Base-by-base conservation (phyloP, 257 asterid species). In the Asclepias syriaca region DNA sequence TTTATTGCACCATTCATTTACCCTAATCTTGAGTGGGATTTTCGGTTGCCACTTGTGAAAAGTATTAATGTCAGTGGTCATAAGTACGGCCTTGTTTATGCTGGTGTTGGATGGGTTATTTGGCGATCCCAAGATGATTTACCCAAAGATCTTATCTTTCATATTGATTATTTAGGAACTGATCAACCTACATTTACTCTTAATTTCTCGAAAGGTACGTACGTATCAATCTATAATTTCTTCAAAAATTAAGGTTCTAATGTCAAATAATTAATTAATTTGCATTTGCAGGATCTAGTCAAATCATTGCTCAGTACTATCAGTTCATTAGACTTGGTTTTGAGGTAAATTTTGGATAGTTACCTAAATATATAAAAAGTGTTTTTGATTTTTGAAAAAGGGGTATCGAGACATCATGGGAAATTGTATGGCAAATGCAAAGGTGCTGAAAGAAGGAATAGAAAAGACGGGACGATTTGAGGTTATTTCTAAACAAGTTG, bases 331-430 rank as follows among this genome's bases (percentile, higher is more conserved):
- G 70, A 50, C 21, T 66, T 14, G 70, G 70, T 1, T 21, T 66
- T 66, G 70, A 66, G 70, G 70, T 24, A 24, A n/a, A n/a, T 24
- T 24, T 24, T 24, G 27, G 0, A 24, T 24, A 24, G 27, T 24
- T 24, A 24, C 0, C 0, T 24, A 24, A 24, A 24, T 24, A 24
- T 24, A 24, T 24, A 24, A 24, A 24, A 24, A 24, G 27, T 24
- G 34, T 29, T 29, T 0, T 2, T 29, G 34, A 1, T 0, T 69
- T 2, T 37, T 49, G 24, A 19, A 84, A 34, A 34, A 34, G 94
- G 96, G 96, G 27, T 90, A 86, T 82, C 85, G 79, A 74, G 73
- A 58, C 85, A 75, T 90, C 71, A 87, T 90, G 88, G 89, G 82
- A 74, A 90, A 84, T 51, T 90, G 96, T 84, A 71, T 80, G 86